Evolutionary conservation across 352 stramenopile genomes (phyloP), one percentile per base, ranked within the genome.

Genomic region (Phytophthora citrophthora): DNA sequence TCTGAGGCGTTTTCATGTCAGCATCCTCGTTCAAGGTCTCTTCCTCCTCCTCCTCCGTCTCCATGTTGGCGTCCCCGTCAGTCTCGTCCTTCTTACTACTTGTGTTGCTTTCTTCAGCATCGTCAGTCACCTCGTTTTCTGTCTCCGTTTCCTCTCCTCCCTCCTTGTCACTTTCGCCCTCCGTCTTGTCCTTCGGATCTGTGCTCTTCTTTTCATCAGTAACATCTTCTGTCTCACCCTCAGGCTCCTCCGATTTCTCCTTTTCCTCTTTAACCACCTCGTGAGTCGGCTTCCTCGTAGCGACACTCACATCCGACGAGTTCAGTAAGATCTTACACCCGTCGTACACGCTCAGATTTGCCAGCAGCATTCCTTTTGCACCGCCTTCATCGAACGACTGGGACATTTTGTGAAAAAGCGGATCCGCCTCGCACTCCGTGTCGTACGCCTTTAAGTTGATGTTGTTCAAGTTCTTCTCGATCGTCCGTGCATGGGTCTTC

Each of bases 351-450:
- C 84, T 80, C 9, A 98, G 74, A 58, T 97, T 97, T n/a, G 89
- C 83, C n/a, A 98, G 68, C 20, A 98, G 64, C 89, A 98, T 95
- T 10, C 93, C 93, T 59, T 94, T 95, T 0, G 94, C 93, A 2
- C 91, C 92, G 1, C 90, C 92, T 67, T 96, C 92, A 65, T 98
- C 94, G 56, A 98, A 97, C 4, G 79, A 91, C 61, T 97, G 86
- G 24, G 83, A 94, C 88, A 98, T 97, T 61, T 97, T 96, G 75
- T 96, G 89, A 60, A 98, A 98, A 5, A 97, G 73, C 27, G 92
- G 90, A 58, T 98, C 93, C 4, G 92, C 81, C 31, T 94, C 85
- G 55, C 93, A 96, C 45, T 95, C 93, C 15, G 83, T 74, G 32
- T 97, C 93, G 36, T 95, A 88, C 26, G 64, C 83, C 65, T 96